Evolutionary conservation across 1,139 yeast species (phyloP).

Genomic region (Debaryomyces subglobosus): DNA sequence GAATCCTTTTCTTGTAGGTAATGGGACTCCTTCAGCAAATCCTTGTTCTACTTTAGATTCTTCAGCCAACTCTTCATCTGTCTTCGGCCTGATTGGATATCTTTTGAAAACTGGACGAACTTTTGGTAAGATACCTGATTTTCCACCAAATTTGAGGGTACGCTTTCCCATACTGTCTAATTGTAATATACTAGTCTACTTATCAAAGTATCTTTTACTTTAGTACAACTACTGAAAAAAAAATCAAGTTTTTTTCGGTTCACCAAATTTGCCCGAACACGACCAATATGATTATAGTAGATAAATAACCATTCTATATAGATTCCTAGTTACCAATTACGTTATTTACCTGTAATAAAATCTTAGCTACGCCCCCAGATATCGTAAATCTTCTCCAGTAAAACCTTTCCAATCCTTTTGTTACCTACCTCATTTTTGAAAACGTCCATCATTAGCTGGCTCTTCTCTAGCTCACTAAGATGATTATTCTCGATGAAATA

Average conservation of each 20-base stretch:
- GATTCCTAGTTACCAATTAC: background rate
- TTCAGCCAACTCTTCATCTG: conserved; percentile 33
- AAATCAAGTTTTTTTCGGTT: conserved; percentile 4
- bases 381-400: conserved; percentile 64
- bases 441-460: conserved; percentile 42
- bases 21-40: conserved; percentile 73
- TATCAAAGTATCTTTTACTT: background rate
- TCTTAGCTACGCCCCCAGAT: conserved; percentile 53
- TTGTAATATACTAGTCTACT: background rate
- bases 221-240: background rate
- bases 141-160: conserved; percentile 57
- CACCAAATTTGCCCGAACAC: background rate
- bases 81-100: conserved; percentile 58
- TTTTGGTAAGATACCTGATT: conserved; percentile 81
- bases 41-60: conserved; percentile 60
- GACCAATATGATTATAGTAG: conserved; percentile 1
- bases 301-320: conserved; percentile 5
- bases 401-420: conserved; percentile 58
- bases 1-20: conserved; percentile 66
- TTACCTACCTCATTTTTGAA: conserved; percentile 60
- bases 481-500: conserved; percentile 24
- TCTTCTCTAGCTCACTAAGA: conserved; percentile 33
- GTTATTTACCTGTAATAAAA: background rate
- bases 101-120: conserved; percentile 72
- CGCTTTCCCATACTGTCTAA: conserved; percentile 49